phyloP scores from a whole-genome alignment of 1,284 basidiomycete genomes.

The Microbotryum lychnidis-dioicae region DNA sequence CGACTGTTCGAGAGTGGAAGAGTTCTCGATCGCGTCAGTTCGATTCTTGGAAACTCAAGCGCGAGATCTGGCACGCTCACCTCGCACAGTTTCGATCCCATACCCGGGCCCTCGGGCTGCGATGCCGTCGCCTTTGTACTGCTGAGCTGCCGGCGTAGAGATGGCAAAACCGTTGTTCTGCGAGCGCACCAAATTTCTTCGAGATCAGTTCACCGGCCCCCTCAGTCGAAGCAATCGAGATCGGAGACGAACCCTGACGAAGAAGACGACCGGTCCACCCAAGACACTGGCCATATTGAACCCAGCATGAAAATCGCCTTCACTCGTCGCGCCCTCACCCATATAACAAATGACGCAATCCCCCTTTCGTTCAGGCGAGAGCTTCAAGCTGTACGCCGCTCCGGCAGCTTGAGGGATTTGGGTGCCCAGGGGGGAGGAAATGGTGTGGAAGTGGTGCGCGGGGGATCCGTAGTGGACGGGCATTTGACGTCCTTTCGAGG shows the following conservation, averaged over 20 bases:
- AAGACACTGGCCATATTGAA: slow-evolving; percentile 47
- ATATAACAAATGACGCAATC: slow-evolving; percentile 85
- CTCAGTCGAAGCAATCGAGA: slow-evolving; percentile 29
- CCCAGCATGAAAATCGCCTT: slow-evolving; percentile 51
- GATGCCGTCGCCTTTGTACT: slow-evolving; percentile 88
- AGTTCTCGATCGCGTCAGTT: not conserved
- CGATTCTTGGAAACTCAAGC: not conserved
- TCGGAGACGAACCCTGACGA: slow-evolving; percentile 25
- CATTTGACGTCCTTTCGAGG: slow-evolving; percentile 52
- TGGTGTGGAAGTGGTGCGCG: slow-evolving; percentile 80
- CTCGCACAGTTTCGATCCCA: slow-evolving; percentile 74
- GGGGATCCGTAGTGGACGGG: slow-evolving; percentile 69
- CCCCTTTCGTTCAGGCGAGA: slow-evolving; percentile 59
- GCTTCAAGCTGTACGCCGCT: slow-evolving; percentile 78
- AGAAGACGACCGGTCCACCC: slow-evolving; percentile 38
- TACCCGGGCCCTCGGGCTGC: slow-evolving; percentile 88
- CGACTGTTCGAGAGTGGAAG: slow-evolving; percentile 50
- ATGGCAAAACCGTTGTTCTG: slow-evolving; percentile 66
- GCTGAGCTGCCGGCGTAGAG: slow-evolving; percentile 81
- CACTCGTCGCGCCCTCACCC: slow-evolving; percentile 57
- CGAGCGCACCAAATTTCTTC: slow-evolving; percentile 14
- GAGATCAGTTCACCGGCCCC: too few species aligned
- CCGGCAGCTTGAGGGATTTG: slow-evolving; percentile 87
- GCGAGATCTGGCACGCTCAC: slow-evolving; percentile 3
- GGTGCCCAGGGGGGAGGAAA: slow-evolving; percentile 87